A percentile compares a stretch with the other conserved stretches of the same genome.
Conservation (phyloP, 1,284 basidiomycete genomes). For the Rhodotorula sp. region DNA sequence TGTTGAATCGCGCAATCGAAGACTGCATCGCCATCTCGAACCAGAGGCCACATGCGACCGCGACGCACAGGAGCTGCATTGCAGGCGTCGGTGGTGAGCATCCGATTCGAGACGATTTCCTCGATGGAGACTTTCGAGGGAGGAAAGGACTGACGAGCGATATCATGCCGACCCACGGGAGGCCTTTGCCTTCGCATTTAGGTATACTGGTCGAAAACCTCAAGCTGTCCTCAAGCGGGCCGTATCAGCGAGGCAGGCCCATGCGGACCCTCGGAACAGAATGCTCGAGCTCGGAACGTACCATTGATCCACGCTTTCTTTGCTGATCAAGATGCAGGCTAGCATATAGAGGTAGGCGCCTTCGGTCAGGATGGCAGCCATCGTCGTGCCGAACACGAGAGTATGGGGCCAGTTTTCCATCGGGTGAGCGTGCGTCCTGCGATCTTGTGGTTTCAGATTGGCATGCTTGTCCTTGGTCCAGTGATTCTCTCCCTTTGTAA, state of each 20-base stretch:
- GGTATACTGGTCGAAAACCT: too few species aligned
- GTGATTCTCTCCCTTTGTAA: neutral
- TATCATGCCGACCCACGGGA: too few species aligned
- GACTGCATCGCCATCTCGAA: neutral
- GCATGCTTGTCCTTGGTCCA: neutral
- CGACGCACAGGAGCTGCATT: neutral
- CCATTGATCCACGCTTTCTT: neutral
- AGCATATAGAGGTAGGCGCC: slow-evolving; percentile 2
- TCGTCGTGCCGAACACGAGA: neutral
- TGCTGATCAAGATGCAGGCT: neutral
- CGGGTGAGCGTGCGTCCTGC: neutral
- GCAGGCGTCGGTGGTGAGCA: neutral
- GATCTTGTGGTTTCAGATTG: neutral
- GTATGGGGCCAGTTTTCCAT: neutral
- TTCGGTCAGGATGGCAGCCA: neutral
- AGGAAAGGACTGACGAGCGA: too few species aligned
- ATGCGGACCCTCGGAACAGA: too few species aligned
- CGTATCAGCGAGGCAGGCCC: too few species aligned
- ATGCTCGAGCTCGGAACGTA: neutral
- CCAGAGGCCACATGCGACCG: neutral
- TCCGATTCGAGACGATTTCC: neutral
- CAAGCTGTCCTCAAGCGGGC: too few species aligned
- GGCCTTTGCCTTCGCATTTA: too few species aligned
- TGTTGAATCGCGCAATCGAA: neutral
- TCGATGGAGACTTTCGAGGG: too few species aligned